Base-by-base conservation (phyloP, 768 basidiomycete genomes). In the Termitomyces bulborhizus region DNA sequence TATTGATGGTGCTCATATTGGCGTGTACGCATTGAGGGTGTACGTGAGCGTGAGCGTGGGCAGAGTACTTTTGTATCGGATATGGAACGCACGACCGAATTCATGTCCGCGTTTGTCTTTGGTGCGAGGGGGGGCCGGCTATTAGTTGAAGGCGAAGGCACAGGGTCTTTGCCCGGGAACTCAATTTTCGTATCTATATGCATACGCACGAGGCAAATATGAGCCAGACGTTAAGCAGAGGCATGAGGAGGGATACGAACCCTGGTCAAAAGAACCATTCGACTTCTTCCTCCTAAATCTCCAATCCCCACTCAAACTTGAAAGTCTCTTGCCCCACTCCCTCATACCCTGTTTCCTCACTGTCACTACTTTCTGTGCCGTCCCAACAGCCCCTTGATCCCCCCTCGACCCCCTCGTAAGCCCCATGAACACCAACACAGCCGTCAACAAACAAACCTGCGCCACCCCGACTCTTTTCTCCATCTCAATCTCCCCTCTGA, bases 381-480 rank as follows among this genome's bases (percentile, higher is more conserved):
- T 62, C 46, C 66, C 69, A 31, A 70, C 53, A 6, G 59, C 52
- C 45, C 56, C 59, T 27, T 66, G 64, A 55, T 72, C 71, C 1
- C 71, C 73, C 50, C 77, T 65, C 50, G 83, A 88, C 6, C 91
- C 90, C 5, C 93, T 82, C 4, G 93, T 94, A 50, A 96, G 76
- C 16, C 86, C 83, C 70, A 96, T 88, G 67, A 97, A 93, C 12
- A 93, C 75, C 18, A 96, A 79, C 9, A 97, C 86, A 0, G 86
- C 82, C 3, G 97, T 76, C 5, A 96, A 76, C 6, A 95, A 77
- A 65, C 88, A 85, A 0, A 98, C 78, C 63, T 98, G 95, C 0
- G 88, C 89, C 21, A 97, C 83, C 2, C 93, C 87, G 0, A 97
- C 80, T 2, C 93, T 85, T 63, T 96, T 94, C 69, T 97, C 95